Base-by-base conservation (phyloP, 2,329 filamentous ascomycete genomes). In the Clarireedia monteithiana region DNA sequence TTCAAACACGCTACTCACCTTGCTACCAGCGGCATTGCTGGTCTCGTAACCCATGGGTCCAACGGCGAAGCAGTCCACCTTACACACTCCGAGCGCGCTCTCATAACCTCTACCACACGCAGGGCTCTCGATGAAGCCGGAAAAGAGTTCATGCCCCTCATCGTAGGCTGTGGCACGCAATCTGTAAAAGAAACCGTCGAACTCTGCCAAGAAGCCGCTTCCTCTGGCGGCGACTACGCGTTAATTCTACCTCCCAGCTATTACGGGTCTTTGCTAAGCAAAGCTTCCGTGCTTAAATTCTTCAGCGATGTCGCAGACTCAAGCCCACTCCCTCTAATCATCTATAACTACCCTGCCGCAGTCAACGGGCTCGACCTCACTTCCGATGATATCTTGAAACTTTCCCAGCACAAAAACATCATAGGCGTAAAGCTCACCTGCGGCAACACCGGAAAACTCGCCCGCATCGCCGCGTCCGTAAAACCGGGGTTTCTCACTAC, bases 221-320 rank as follows among this genome's bases (percentile, higher is more conserved):
- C 70, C 17, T 69, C 71, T 15, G 71, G 71, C 23, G 72, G 70
- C 20, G 66, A 69, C 50, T 71, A 67, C 40, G 72, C 65, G 39
- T 65, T 74, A 9, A 69, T 72, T 3, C 65, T 74, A 6, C 65
- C 70, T 1, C 71, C 72, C 2, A 70, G 67, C 40, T 73, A 72
- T 58, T 73, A 72, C 60, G 69, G 72, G 59, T 72, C 71, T 53
- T 68, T 71, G 36, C 70, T 73, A 67, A 67, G 71, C 38, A 71
- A 73, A 44, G 75, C 77, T 36, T 74, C 76, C 4, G 70, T 84
- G 23, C 71, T 77, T 46, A 73, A 76, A 36, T 82, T 81, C 67
- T 85, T 84, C 72, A 69, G 70, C 26, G 76, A 63, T 34, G 57
- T 60, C 71, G 71, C 69, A 6, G 69, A 72, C 50, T 62, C 64